Evolutionary conservation across 768 basidiomycete species (phyloP), one percentile per base, ranked within the genome.

Genomic region (Hericium coralloides): DNA sequence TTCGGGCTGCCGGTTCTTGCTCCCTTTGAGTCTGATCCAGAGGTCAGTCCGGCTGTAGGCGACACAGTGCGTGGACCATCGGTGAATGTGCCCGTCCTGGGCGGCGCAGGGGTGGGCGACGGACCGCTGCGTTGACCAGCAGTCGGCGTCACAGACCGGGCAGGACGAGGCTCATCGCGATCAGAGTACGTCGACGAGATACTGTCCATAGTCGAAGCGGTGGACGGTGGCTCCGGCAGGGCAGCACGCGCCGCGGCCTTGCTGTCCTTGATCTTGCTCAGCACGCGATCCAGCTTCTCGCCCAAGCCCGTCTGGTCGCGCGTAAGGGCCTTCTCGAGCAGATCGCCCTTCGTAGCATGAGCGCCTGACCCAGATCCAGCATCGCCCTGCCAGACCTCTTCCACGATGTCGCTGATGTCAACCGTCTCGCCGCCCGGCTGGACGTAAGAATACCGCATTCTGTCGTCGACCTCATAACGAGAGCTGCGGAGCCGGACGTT

Each of bases 401-500:
- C 92, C 49, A 98, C 80, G 52, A 97, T 86, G 60, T 95, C 88
- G 64, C 91, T 93, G 67, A 98, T 92, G 68, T 98, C 95, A 65
- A 85, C 89, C 0, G 87, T 88, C 72, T 91, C 91, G 2, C 94
- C 95, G 59, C 94, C 92, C 2, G 83, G 79, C 60, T 92, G 86
- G 43, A 98, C 88, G 68, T 92, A 98, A 39, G 95, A 97, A 68
- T 99, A 99, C 0, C 95, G 85, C 73, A 93, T 87, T 49, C 77
- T 74, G 60, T 91, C 87, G 43, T 79, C 82, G 5, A 72, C 67
- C 20, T 91, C 82, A 60, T 85, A 83, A 7, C 92, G 77, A 6
- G 89, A 84, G 64, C 92, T 94, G 31, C 95, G 86, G 10, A 98
- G 77, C 65, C 90, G 82, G 0, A 84, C 89, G 59, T 89, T 89